These are phyloP conservation scores for Annona cherimola DNA, from an alignment of 164 flowering plant species.

Conservation along the genomic window DNA sequence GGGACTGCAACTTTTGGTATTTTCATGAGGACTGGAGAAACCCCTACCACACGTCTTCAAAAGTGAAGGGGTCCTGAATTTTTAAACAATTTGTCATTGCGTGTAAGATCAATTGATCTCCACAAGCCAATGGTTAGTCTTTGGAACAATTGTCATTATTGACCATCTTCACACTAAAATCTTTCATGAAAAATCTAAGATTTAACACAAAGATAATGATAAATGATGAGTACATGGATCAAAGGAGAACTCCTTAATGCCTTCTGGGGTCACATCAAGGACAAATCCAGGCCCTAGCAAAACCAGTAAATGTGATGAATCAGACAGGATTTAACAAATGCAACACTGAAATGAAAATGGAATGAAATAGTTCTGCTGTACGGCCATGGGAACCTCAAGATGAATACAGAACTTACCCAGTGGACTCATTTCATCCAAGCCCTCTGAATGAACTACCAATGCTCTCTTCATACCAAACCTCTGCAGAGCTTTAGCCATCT, in stretches of 20 bases:
- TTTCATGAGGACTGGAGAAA: neutral
- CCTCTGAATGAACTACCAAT: conserved; percentile 86
- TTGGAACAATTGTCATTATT: neutral
- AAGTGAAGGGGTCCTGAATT: neutral
- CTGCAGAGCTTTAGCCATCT: conserved; percentile 91
- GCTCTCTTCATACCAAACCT: conserved; percentile 86
- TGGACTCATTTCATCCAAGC: conserved; percentile 94
- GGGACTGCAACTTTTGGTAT: neutral
- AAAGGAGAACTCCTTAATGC: conserved; percentile 61
- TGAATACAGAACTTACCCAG: conserved; percentile 43
- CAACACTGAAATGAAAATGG: neutral
- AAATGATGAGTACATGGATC: conserved; percentile 63
- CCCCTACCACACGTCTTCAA: neutral
- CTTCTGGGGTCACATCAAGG: conserved; percentile 73
- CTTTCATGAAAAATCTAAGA: neutral
- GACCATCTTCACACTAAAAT: neutral
- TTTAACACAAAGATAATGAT: neutral
- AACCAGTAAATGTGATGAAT: conserved; percentile 1
- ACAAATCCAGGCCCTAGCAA: conserved; percentile 71
- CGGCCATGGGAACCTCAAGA: neutral
- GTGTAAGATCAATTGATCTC: neutral
- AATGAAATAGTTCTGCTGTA: neutral
- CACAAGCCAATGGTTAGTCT: neutral
- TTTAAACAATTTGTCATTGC: neutral
- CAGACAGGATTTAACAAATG: neutral